These are phyloP conservation scores for Aspergillus sp. DNA, from an alignment of 2,329 filamentous ascomycete genomes.

Conservation along the genomic window DNA sequence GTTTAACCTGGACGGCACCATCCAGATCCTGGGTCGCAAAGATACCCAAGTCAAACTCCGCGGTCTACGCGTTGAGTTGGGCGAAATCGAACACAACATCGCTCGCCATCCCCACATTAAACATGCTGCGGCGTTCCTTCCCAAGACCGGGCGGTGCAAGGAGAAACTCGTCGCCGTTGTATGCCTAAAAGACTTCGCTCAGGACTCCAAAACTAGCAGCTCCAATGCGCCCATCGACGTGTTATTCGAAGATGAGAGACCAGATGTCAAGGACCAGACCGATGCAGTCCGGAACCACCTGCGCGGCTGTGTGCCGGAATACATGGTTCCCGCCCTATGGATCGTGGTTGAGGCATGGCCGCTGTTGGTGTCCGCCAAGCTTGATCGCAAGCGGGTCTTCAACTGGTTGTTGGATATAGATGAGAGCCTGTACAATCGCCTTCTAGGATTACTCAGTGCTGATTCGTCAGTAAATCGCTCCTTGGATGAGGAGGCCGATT, in stretches of 20 bases:
- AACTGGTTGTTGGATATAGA: not conserved
- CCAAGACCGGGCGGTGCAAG: not conserved
- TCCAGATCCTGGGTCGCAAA: slow-evolving; percentile 8
- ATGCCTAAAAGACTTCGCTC: not conserved
- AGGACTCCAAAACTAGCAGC: not conserved
- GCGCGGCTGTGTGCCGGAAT: not conserved
- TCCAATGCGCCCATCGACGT: not conserved
- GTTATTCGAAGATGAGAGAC: not conserved
- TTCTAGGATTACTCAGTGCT: not conserved
- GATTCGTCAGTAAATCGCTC: not conserved
- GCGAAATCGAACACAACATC: slow-evolving; percentile 8
- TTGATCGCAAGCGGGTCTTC: not conserved
- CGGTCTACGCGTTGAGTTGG: slow-evolving; percentile 12
- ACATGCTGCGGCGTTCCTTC: not conserved
- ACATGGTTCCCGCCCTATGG: not conserved
- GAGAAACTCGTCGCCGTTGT: not conserved
- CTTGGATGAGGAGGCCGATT: not conserved
- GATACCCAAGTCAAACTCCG: slow-evolving; percentile 12
- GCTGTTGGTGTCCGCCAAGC: not conserved
- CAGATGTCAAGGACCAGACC: not conserved
- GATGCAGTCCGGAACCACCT: not conserved
- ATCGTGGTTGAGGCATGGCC: not conserved
- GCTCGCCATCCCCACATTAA: not conserved
- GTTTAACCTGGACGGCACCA: not conserved
- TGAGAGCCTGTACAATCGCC: not conserved